Conservation (phyloP, 345 rosid genomes). For the Durio zibethinus region DNA sequence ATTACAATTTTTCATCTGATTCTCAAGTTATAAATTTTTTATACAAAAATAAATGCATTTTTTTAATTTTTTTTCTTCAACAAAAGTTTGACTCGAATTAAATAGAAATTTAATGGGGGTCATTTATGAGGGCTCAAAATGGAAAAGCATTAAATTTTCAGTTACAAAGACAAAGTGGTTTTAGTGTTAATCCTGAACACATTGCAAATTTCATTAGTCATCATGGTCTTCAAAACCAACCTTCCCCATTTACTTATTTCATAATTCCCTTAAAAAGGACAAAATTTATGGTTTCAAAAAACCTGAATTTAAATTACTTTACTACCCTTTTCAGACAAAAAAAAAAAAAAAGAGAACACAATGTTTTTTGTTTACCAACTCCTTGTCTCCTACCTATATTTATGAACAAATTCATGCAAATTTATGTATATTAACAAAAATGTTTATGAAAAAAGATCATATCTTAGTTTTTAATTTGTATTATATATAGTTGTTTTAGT, state of each 20-base stretch:
- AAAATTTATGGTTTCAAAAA: neutral
- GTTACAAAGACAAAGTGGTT: neutral
- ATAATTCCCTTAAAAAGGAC: neutral
- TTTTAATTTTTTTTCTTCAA: neutral
- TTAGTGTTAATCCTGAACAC: neutral
- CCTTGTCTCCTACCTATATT: too few species aligned
- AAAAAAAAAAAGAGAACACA: neutral
- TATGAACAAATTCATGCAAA: neutral
- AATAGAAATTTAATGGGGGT: neutral
- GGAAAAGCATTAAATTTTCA: constrained; percentile 5
- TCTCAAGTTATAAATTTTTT: too few species aligned
- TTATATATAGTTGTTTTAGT: too few species aligned
- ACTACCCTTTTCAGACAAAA: neutral
- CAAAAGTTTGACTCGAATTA: neutral
- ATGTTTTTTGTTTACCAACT: neutral
- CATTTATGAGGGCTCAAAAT: neutral
- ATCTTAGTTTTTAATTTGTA: too few species aligned
- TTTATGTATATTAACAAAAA: too few species aligned
- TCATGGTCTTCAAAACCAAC: neutral
- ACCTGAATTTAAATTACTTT: neutral
- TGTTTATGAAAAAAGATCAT: too few species aligned
- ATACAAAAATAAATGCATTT: neutral
- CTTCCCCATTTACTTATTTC: neutral
- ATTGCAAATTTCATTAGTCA: neutral
- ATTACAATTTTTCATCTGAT: too few species aligned